Conservation (phyloP, 169 alveolate genomes). For the Plasmodium gaboni region DNA sequence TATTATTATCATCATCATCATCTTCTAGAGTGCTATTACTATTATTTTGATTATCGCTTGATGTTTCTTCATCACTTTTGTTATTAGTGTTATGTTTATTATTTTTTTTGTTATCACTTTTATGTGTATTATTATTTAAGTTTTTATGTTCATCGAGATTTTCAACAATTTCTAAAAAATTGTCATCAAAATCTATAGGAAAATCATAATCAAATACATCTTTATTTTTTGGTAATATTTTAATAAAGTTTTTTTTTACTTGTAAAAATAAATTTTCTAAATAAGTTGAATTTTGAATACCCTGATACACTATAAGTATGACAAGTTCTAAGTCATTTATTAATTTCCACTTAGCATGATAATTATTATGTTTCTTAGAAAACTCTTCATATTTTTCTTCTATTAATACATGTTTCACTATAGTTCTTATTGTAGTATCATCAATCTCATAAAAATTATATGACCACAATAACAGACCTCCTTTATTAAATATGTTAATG, state of each 20-base stretch:
- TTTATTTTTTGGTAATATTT: slow-evolving; percentile 29
- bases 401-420: slow-evolving; percentile 43
- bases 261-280: slow-evolving; percentile 37
- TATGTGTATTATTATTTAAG: neutral
- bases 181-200: slow-evolving; percentile 47
- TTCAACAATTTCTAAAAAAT: slow-evolving; percentile 55
- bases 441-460: slow-evolving; percentile 61
- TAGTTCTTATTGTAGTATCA: slow-evolving; percentile 41
- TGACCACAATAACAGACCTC: slow-evolving; percentile 76
- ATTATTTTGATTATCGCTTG: neutral
- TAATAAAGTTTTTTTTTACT: slow-evolving; percentile 53
- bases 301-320: slow-evolving; percentile 55
- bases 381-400: slow-evolving; percentile 53
- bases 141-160: slow-evolving; percentile 14
- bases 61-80: slow-evolving; percentile 1
- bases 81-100: neutral
- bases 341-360: slow-evolving; percentile 46
- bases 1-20: slow-evolving; percentile 6
- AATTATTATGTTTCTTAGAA: slow-evolving; percentile 42
- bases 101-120: neutral
- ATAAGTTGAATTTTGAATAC: slow-evolving; percentile 60
- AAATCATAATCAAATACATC: slow-evolving; percentile 21
- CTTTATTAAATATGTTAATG: slow-evolving; percentile 61
- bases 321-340: slow-evolving; percentile 68
- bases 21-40: slow-evolving; percentile 3